Conservation (phyloP, 1,284 basidiomycete species). For the Cystobasidiaceae sp. region DNA sequence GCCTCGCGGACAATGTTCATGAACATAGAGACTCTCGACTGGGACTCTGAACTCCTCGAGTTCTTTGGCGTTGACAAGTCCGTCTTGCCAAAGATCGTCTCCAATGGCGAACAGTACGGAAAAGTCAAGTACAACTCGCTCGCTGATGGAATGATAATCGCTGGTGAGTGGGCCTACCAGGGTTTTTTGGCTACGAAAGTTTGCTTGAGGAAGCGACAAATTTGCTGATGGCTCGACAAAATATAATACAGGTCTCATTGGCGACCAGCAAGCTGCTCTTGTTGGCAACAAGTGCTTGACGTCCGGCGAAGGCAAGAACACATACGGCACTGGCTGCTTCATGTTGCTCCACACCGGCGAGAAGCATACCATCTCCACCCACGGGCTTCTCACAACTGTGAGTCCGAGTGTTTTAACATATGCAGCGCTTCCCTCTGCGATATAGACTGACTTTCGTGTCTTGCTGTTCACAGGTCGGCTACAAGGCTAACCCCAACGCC, state of each 20-base stretch:
- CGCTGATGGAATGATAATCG: constrained; percentile 71
- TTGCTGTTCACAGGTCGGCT: constrained; percentile 57
- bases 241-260: constrained; percentile 89
- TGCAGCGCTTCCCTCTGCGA: not conserved
- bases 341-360: constrained; percentile 86
- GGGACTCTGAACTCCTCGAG: constrained; percentile 74
- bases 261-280: constrained; percentile 94
- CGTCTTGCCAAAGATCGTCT: constrained; percentile 80
- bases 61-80: constrained; percentile 80
- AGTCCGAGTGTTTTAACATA: not conserved
- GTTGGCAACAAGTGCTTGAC: constrained; percentile 89
- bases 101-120: constrained; percentile 88
- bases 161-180: constrained; percentile 46
- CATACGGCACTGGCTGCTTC: constrained; percentile 87
- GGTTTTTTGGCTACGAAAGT: no score
- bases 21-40: constrained; percentile 72
- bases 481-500: constrained; percentile 72
- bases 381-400: constrained; percentile 82
- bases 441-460: not conserved
- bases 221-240: no score
- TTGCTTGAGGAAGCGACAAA: no score
- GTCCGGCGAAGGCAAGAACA: constrained; percentile 85
- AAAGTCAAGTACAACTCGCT: constrained; percentile 50
- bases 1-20: constrained; percentile 92
- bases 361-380: constrained; percentile 74